Evolutionary conservation across 2,329 filamentous ascomycete genomes (phyloP).

Genomic region (Bimuria novae-zelandiae): DNA sequence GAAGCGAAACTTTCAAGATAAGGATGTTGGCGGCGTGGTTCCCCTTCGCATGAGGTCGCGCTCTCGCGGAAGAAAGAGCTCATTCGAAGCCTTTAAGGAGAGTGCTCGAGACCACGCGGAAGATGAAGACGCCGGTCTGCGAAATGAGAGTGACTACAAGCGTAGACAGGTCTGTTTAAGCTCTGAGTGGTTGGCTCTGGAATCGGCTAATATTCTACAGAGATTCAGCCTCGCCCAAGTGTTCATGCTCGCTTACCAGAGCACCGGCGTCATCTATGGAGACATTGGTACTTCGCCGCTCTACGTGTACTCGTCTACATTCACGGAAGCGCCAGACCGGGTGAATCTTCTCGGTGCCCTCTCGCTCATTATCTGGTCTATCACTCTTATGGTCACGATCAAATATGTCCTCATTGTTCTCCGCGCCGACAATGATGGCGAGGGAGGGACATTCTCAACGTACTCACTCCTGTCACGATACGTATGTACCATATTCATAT

Average conservation of each 20-base stretch:
- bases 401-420: constrained; percentile 72
- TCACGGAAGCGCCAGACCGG: constrained; percentile 55
- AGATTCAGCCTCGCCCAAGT: constrained; percentile 33
- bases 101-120: constrained; percentile 30
- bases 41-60: constrained; percentile 26
- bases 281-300: constrained; percentile 71
- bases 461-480: constrained; percentile 66
- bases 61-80: constrained; percentile 33
- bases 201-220: constrained; percentile 27
- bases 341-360: constrained; percentile 67
- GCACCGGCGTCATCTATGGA: constrained; percentile 69
- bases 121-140: constrained; percentile 40
- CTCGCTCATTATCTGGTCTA: constrained; percentile 71
- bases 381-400: constrained; percentile 70
- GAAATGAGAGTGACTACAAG: constrained; percentile 38
- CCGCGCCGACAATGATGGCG: constrained; percentile 70
- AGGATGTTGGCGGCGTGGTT: constrained; percentile 29
- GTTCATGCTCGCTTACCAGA: constrained; percentile 60
- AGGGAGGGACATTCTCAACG: constrained; percentile 71
- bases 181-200: no score
- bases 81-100: constrained; percentile 70
- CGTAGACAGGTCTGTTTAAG: constrained; percentile 28
- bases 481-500: constrained; percentile 34
- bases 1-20: constrained; percentile 11
- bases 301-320: constrained; percentile 73